phyloP scores from a whole-genome alignment of 257 asterid species.

The Cinchona pubescens region DNA sequence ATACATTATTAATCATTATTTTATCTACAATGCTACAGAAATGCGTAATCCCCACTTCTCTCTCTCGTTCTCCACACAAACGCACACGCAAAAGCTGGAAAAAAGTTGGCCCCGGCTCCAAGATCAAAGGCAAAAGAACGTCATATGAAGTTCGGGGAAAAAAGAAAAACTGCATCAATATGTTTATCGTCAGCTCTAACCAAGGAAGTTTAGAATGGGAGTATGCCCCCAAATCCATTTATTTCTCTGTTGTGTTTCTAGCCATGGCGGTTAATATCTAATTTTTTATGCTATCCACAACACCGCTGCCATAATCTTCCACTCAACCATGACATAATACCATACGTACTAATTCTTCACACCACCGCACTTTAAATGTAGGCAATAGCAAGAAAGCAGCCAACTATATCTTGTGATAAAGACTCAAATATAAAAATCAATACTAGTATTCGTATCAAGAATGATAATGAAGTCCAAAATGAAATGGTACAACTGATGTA shows the following conservation, averaged over 20 bases:
- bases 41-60: no score
- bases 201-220: constrained; percentile 40
- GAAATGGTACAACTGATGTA: not conserved
- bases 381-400: not conserved
- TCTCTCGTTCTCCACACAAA: not conserved
- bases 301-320: not conserved
- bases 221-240: constrained; percentile 3
- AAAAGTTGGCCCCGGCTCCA: not conserved
- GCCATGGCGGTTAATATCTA: constrained; percentile 4
- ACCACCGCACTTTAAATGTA: not conserved
- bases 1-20: no score
- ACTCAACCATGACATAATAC: constrained; percentile 11
- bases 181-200: constrained; percentile 34
- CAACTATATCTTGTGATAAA: not conserved
- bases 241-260: not conserved
- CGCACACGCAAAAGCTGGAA: not conserved
- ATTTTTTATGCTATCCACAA: not conserved
- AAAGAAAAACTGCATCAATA: not conserved
- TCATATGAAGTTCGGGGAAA: not conserved
- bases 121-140: not conserved
- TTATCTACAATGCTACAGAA: no score
- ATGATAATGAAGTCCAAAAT: not conserved
- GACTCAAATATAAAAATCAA: not conserved
- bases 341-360: not conserved
- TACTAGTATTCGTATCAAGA: not conserved